phyloP scores from a whole-genome alignment of 1,284 basidiomycete species.

The Lentinus polychrous region DNA sequence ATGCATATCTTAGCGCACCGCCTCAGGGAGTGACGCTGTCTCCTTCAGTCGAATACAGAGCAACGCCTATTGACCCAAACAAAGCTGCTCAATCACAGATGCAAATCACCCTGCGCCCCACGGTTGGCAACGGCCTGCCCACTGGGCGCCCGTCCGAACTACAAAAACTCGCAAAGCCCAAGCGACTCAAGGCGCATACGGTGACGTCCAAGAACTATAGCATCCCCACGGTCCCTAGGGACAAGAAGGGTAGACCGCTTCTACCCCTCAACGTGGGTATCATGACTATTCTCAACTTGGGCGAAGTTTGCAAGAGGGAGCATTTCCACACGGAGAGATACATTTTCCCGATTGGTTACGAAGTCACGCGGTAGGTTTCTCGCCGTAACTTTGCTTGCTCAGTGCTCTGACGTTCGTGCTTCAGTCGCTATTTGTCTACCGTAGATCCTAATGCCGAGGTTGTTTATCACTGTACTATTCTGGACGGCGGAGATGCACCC shows the following conservation, averaged over 20 bases:
- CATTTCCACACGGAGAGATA: constrained; percentile 81
- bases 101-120: constrained; percentile 22
- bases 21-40: constrained; percentile 1
- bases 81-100: constrained; percentile 18
- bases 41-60: constrained; percentile 3
- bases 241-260: constrained; percentile 57
- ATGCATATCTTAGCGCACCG: not conserved
- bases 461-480: constrained; percentile 74
- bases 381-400: not conserved
- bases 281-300: constrained; percentile 69
- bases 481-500: constrained; percentile 74
- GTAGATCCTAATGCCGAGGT: constrained; percentile 56
- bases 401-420: constrained; percentile 10
- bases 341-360: constrained; percentile 80
- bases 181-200: constrained; percentile 70
- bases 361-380: constrained; percentile 60
- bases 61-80: constrained; percentile 5
- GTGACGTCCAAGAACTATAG: constrained; percentile 66
- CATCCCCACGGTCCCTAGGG: constrained; percentile 70
- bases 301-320: constrained; percentile 69
- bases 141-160: constrained; percentile 31
- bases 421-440: constrained; percentile 70
- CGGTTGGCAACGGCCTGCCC: constrained; percentile 14
- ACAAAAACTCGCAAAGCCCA: constrained; percentile 52
- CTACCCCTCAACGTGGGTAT: constrained; percentile 74